Evolutionary conservation across 257 asterid genomes (phyloP).

Genomic region (Solanum tarijense): DNA sequence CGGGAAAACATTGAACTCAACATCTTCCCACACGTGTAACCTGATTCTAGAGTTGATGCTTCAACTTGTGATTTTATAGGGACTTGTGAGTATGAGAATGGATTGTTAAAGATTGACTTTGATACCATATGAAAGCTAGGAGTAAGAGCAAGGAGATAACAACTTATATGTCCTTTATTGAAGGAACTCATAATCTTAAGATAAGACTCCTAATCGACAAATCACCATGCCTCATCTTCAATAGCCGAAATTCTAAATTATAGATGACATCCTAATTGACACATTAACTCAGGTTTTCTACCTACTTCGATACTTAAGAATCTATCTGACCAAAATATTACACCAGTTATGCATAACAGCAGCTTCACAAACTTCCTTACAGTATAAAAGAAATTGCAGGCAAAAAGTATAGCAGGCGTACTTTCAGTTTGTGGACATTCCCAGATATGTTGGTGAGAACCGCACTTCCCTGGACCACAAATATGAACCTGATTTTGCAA

Average conservation of each 20-base stretch:
- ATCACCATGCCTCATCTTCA: background rate
- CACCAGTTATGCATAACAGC: background rate
- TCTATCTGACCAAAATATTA: background rate
- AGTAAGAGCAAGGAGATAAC: background rate
- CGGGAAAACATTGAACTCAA: background rate
- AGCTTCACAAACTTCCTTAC: background rate
- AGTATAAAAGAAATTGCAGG: background rate
- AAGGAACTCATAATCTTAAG: background rate
- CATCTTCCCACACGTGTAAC: background rate
- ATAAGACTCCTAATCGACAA: background rate
- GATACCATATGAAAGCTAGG: background rate
- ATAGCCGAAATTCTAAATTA: background rate
- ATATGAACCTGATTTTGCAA: conserved; percentile 47
- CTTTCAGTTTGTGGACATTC: conserved; percentile 42
- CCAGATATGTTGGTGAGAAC: conserved; percentile 39
- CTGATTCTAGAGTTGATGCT: background rate
- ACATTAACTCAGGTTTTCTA: background rate
- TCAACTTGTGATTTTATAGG: background rate
- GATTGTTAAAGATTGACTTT: background rate
- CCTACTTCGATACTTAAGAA: background rate
- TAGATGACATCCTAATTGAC: background rate
- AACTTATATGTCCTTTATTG: background rate
- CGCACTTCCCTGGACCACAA: conserved; percentile 66
- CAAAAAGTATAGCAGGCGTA: conserved; percentile 6
- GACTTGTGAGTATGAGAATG: background rate